Evolutionary conservation across 257 asterid species (phyloP).

Genomic region (Solanum virginianum): DNA sequence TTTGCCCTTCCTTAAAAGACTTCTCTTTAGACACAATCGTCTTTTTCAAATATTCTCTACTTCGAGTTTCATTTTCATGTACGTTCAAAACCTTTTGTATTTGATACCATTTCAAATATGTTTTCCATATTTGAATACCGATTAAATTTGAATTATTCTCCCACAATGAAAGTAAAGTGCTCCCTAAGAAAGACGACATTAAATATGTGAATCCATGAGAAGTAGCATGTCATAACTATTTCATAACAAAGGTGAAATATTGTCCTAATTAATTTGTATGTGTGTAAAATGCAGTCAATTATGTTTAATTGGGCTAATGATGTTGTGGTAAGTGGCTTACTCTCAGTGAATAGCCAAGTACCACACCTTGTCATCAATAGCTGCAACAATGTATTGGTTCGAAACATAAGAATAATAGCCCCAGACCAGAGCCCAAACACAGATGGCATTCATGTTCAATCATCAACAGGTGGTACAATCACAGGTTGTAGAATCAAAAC

Average conservation of each 20-base stretch:
- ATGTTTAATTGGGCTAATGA: slow-evolving; percentile 50
- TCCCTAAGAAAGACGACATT: too few species aligned
- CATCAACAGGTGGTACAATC: slow-evolving; percentile 38
- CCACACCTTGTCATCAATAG: slow-evolving; percentile 53
- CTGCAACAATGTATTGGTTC: slow-evolving; percentile 47
- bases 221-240: too few species aligned
- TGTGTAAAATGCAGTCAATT: slow-evolving; percentile 31
- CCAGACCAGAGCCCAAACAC: slow-evolving; percentile 55
- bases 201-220: neutral
- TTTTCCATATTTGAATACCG: too few species aligned
- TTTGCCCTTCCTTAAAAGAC: too few species aligned
- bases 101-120: neutral
- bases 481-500: slow-evolving; percentile 21
- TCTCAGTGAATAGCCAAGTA: slow-evolving; percentile 46
- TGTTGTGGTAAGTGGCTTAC: slow-evolving; percentile 32
- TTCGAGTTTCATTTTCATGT: neutral
- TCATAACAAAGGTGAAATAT: too few species aligned
- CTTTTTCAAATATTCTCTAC: neutral
- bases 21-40: too few species aligned
- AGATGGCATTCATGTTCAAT: slow-evolving; percentile 54
- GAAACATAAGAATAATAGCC: slow-evolving; percentile 33
- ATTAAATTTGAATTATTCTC: too few species aligned
- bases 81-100: neutral
- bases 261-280: neutral
- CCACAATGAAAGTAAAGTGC: too few species aligned